Base-by-base conservation (phyloP, 345 rosid genomes). In the Rhizophora mangle region DNA sequence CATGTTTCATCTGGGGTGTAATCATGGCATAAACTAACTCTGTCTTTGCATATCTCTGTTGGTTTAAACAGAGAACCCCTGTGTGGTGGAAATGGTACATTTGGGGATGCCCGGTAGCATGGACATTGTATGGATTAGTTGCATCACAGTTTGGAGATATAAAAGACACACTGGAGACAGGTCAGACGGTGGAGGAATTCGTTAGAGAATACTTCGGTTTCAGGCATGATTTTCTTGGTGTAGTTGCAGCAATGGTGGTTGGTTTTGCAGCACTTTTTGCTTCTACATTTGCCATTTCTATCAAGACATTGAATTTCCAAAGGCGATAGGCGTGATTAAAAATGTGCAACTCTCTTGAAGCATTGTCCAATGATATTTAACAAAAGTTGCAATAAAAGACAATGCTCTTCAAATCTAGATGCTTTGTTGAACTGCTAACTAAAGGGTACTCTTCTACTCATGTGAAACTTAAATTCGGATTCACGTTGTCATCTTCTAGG, bases 1-100 rank as follows among this genome's bases (percentile, higher is more conserved):
- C 4, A 2, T 13, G 6, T 13, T 43, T 13, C 18, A 13, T 43
- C 5, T 43, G 18, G 49, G 15, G 49, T 43, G 5, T 13, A 3
- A 43, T 43, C 49, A 43, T 43, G 1, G 19, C 3, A 13, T 13
- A 43, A 43, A 15, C 49, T 43, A 13, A 43, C 49, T 13, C 18
- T 43, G 19, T 5, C 49, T 43, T 43, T 43, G 19, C 49, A 13
- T 43, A 43, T 43, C 19, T 39, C 49, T 13, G 49, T 43, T 43
- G 49, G 49, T 43, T 13, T 2, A 11, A 16, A 11, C 84, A 83
- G 82, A 78, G 75, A 30, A 81, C 78, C 5, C 84, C 86, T 0
- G 54, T 76, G 16, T 83, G 86, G 86, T 83, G 81, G 82, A 78
- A 70, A 72, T 83, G 86, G 86, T 83, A 73, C 78, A 73, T 49